Conservation (phyloP, 2,329 filamentous ascomycete species). For the Metarhizium guizhouense region DNA sequence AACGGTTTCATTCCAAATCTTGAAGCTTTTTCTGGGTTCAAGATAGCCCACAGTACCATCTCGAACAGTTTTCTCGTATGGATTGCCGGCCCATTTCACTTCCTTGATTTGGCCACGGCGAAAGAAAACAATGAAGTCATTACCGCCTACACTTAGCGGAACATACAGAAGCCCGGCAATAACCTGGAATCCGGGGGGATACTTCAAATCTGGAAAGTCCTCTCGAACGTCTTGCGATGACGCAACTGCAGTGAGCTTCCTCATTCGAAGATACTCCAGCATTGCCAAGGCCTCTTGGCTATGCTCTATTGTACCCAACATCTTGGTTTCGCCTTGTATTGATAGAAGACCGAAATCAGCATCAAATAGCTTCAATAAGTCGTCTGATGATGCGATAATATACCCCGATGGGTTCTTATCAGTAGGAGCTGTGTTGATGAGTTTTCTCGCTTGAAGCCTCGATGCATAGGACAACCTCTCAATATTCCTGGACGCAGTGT, state of each 20-base stretch:
- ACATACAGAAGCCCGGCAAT: constrained; percentile 77
- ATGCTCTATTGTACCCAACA: constrained; percentile 64
- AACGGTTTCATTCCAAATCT: constrained; percentile 72
- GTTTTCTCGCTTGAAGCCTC: constrained; percentile 72
- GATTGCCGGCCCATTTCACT: constrained; percentile 81
- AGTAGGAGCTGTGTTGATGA: constrained; percentile 78
- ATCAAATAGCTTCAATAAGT: constrained; percentile 74
- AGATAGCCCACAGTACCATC: constrained; percentile 65
- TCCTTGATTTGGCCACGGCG: constrained; percentile 66
- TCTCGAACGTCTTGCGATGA: constrained; percentile 66
- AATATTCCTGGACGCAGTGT: constrained; percentile 79
- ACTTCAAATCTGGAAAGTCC: constrained; percentile 76
- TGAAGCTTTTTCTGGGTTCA: constrained; percentile 73
- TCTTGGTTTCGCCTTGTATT: constrained; percentile 81
- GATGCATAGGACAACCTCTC: constrained; percentile 82
- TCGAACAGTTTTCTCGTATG: constrained; percentile 69
- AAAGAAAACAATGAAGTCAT: constrained; percentile 88
- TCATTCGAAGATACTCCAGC: constrained; percentile 75
- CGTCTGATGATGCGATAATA: constrained; percentile 82
- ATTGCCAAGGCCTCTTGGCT: constrained; percentile 77
- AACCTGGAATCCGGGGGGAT: constrained; percentile 67
- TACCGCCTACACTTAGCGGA: constrained; percentile 64
- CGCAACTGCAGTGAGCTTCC: constrained; percentile 63
- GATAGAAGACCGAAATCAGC: constrained; percentile 81
- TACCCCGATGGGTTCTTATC: constrained; percentile 79